These are phyloP conservation scores for Citrus reticulata DNA, from an alignment of 345 rosid species.

Conservation along the genomic window DNA sequence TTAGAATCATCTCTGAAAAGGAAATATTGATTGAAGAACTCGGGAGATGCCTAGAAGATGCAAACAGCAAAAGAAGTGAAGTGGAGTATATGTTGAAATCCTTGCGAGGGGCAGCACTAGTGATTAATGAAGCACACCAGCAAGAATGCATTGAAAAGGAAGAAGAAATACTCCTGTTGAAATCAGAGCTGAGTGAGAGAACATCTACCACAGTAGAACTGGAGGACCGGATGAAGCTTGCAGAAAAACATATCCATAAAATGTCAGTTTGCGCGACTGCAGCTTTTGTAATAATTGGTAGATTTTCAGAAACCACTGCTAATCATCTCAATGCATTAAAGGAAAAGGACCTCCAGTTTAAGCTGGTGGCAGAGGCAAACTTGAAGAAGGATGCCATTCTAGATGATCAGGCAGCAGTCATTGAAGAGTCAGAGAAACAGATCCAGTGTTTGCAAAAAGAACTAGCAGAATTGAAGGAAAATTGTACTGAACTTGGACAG, in stretches of 20 bases:
- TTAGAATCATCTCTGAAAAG: slow-evolving; percentile 61
- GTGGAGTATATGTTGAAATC: slow-evolving; percentile 81
- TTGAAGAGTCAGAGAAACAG: slow-evolving; percentile 39
- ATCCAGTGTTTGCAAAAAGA: slow-evolving; percentile 42
- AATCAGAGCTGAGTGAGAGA: slow-evolving; percentile 49
- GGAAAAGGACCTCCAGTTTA: slow-evolving; percentile 44
- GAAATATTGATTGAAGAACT: slow-evolving; percentile 78
- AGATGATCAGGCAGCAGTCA: slow-evolving; percentile 28
- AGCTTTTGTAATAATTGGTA: slow-evolving; percentile 70
- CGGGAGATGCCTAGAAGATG: slow-evolving; percentile 78
- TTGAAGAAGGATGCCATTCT: slow-evolving; percentile 42
- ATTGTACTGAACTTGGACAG: slow-evolving; percentile 38
- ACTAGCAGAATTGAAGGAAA: slow-evolving; percentile 40
- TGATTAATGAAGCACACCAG: slow-evolving; percentile 82
- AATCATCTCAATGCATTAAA: slow-evolving; percentile 39
- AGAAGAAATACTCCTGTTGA: slow-evolving; percentile 48
- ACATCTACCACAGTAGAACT: slow-evolving; percentile 40
- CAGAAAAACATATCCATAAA: slow-evolving; percentile 37
- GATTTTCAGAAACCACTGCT: slow-evolving; percentile 52
- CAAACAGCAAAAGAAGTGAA: slow-evolving; percentile 57
- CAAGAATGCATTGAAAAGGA: slow-evolving; percentile 78
- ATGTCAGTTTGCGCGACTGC: slow-evolving; percentile 70
- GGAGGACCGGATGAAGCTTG: slow-evolving; percentile 55
- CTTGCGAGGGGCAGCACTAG: slow-evolving; percentile 79
- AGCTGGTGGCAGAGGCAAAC: slow-evolving; percentile 37